Conservation (phyloP, 2,329 filamentous ascomycete species). For the Fusarium robinianum region DNA sequence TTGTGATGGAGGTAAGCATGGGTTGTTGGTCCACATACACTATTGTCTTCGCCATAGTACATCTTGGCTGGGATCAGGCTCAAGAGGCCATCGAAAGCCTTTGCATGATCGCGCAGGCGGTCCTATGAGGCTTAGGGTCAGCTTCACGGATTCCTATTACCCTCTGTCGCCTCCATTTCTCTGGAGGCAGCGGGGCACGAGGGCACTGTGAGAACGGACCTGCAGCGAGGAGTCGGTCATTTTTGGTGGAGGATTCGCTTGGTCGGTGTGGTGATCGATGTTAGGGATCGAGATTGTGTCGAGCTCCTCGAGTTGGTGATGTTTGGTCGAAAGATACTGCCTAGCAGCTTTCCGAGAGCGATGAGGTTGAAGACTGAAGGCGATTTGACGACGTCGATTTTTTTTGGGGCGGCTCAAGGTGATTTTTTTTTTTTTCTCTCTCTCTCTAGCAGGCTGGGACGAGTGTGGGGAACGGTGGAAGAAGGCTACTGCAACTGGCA, state of each 20-base stretch:
- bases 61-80: slow-evolving; percentile 88
- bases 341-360: slow-evolving; percentile 8
- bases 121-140: slow-evolving; percentile 47
- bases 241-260: slow-evolving; percentile 12
- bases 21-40: slow-evolving; percentile 60
- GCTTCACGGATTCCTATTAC: slow-evolving; percentile 23
- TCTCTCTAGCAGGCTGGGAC: slow-evolving; percentile 11
- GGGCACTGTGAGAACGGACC: slow-evolving; percentile 44
- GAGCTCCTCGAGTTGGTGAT: slow-evolving; percentile 4
- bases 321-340: no score
- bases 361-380: slow-evolving; percentile 31
- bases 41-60: slow-evolving; percentile 86
- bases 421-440: slow-evolving; percentile 29
- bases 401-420: slow-evolving; percentile 22
- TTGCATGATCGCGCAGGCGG: slow-evolving; percentile 62
- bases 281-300: neutral
- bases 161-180: slow-evolving; percentile 10
- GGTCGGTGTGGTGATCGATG: neutral
- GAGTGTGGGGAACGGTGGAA: slow-evolving; percentile 24
- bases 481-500: neutral
- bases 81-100: slow-evolving; percentile 84
- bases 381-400: slow-evolving; percentile 27
- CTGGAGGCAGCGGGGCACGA: slow-evolving; percentile 36
- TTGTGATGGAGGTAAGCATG: slow-evolving; percentile 6
- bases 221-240: slow-evolving; percentile 54